phyloP scores from a whole-genome alignment of 2,329 filamentous ascomycete species.

The Sporothrix globosa region DNA sequence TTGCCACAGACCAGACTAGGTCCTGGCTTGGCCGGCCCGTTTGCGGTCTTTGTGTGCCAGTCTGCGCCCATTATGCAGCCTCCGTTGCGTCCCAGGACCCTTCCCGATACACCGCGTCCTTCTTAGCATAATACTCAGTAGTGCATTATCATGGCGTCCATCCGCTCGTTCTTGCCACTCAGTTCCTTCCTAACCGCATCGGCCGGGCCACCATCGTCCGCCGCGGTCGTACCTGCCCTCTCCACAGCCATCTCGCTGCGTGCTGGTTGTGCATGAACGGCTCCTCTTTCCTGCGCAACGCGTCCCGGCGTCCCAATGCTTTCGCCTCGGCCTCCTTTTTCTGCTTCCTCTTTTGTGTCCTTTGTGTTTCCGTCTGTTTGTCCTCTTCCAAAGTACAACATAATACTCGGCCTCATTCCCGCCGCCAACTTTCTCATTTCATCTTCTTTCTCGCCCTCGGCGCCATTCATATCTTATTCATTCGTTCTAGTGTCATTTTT shows the following conservation, averaged over 20 bases:
- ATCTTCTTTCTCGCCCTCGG: background rate
- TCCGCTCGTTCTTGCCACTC: conserved; percentile 20
- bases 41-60: conserved; percentile 5
- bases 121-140: conserved; percentile 8
- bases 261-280: background rate
- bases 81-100: conserved; percentile 9
- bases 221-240: conserved; percentile 5
- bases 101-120: conserved; percentile 22
- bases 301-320: background rate
- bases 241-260: conserved; percentile 10
- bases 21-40: background rate
- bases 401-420: conserved; percentile 15
- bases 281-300: conserved; percentile 19
- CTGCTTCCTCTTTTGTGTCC: background rate
- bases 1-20: no score
- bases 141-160: conserved; percentile 16
- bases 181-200: background rate
- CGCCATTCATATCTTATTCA: background rate
- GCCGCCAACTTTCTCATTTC: background rate
- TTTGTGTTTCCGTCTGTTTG: background rate
- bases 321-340: background rate
- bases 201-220: background rate
- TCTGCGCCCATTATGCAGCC: background rate
- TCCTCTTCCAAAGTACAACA: background rate
- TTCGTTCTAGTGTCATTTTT: background rate